phyloP scores from a whole-genome alignment of 2,329 filamentous ascomycete genomes.

The Paecilomyces fulvus region DNA sequence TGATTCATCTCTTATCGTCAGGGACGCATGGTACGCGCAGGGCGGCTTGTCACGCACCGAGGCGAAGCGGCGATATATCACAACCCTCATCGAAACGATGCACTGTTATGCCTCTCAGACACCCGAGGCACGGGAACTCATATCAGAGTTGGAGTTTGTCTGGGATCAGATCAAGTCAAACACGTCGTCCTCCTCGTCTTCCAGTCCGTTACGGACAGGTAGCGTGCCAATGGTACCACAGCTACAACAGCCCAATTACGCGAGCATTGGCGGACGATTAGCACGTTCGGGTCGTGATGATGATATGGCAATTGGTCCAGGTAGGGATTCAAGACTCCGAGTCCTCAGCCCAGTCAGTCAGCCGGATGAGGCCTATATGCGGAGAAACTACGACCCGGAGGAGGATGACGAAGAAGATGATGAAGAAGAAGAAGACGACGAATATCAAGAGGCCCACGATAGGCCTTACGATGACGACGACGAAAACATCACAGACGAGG shows the following conservation, averaged over 20 bases:
- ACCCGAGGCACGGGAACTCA: slow-evolving; percentile 71
- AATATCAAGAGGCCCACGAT: slow-evolving; percentile 29
- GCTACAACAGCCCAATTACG: slow-evolving; percentile 25
- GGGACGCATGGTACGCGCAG: slow-evolving; percentile 92
- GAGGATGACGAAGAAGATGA: slow-evolving; percentile 39
- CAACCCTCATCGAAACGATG: slow-evolving; percentile 92
- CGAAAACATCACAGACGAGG: slow-evolving; percentile 21
- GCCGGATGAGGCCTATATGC: slow-evolving; percentile 54
- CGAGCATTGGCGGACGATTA: slow-evolving; percentile 28
- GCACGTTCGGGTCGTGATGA: slow-evolving; percentile 25
- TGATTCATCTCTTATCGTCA: slow-evolving; percentile 18
- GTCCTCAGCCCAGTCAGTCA: slow-evolving; percentile 81
- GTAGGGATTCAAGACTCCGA: slow-evolving; percentile 52
- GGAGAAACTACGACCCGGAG: slow-evolving; percentile 28
- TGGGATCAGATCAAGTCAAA: slow-evolving; percentile 96
- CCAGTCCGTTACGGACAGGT: slow-evolving; percentile 21
- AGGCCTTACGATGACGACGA: slow-evolving; percentile 18
- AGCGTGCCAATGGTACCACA: slow-evolving; percentile 20
- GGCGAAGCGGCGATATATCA: slow-evolving; percentile 88
- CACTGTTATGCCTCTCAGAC: slow-evolving; percentile 84
- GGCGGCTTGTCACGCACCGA: slow-evolving; percentile 77
- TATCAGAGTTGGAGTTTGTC: slow-evolving; percentile 94
- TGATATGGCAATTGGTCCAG: slow-evolving; percentile 39
- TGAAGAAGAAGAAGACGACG: slow-evolving; percentile 25
- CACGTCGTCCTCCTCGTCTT: slow-evolving; percentile 50